Percentiles rank a stretch among this genome's conserved stretches.
Evolutionary conservation across 495 filamentous ascomycete species (phyloP).

Genomic region (Astrothelium macrocarpum): DNA sequence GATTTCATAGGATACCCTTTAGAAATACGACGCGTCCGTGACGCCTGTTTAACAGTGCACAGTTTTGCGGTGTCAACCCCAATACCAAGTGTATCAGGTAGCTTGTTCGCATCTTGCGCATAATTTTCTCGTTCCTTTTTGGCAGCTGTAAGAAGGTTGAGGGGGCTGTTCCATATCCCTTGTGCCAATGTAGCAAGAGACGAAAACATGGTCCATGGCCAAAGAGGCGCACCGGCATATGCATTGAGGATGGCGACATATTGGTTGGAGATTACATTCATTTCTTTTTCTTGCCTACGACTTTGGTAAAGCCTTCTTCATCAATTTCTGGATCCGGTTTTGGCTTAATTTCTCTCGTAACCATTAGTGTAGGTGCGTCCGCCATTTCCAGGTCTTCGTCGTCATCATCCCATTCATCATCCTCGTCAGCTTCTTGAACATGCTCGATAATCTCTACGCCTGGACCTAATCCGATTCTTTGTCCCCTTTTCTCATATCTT

Average conservation of each 20-base stretch:
- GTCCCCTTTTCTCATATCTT: conserved; percentile 5
- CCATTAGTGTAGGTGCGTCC: conserved; percentile 53
- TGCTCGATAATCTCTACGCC: conserved; percentile 35
- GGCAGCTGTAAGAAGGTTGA: background rate
- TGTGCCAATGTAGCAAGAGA: background rate
- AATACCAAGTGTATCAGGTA: too few relatives aligned
- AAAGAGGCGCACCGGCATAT: background rate
- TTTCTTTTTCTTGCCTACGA: conserved; percentile 61
- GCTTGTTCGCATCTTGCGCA: too few relatives aligned
- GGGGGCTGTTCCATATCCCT: background rate
- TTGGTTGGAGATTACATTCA: too few relatives aligned
- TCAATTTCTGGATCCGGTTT: conserved; percentile 69
- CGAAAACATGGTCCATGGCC: background rate
- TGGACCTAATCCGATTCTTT: background rate
- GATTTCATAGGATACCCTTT: conserved; percentile 2
- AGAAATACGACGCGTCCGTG: background rate
- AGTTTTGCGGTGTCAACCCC: too few relatives aligned
- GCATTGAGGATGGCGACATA: too few relatives aligned
- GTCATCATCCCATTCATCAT: conserved; percentile 37
- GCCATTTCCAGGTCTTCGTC: conserved; percentile 19
- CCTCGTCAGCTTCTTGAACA: conserved; percentile 34
- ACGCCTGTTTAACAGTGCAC: background rate
- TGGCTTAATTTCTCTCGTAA: conserved; percentile 42
- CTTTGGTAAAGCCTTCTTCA: conserved; percentile 91
- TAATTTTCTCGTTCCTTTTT: too few relatives aligned